Percentiles rank a stretch among this genome's conserved stretches.
Evolutionary conservation across 306 rosid genomes (phyloP).

Genomic region (Acmispon strigosus): DNA sequence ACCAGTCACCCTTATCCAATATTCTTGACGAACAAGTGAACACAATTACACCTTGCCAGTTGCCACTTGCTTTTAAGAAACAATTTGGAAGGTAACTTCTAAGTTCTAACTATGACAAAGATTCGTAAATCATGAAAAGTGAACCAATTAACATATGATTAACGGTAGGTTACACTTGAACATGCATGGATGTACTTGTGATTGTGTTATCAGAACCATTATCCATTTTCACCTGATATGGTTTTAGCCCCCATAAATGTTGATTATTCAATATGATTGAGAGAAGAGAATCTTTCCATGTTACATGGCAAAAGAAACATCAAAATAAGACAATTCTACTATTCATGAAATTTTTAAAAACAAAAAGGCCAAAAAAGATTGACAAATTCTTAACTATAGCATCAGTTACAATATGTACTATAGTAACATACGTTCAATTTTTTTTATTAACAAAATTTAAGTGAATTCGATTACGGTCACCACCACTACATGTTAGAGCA

Average conservation of each 20-base stretch:
- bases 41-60: too few species aligned
- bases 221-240: slow-evolving; percentile 20
- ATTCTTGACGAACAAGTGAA: too few species aligned
- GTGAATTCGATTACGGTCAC: too few species aligned
- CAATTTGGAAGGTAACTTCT: too few species aligned
- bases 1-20: too few species aligned
- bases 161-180: slow-evolving; percentile 22
- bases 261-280: slow-evolving; percentile 31
- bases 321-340: slow-evolving; percentile 38
- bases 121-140: slow-evolving; percentile 44
- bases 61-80: too few species aligned
- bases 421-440: too few species aligned
- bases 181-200: slow-evolving; percentile 23
- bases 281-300: slow-evolving; percentile 63
- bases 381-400: background rate
- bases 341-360: background rate
- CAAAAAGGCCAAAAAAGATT: background rate
- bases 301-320: slow-evolving; percentile 35
- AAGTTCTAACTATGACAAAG: slow-evolving; percentile 66
- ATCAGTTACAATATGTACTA: background rate
- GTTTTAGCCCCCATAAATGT: slow-evolving; percentile 21
- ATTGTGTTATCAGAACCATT: slow-evolving; percentile 32
- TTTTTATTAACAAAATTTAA: too few species aligned
- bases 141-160: slow-evolving; percentile 22
- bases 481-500: too few species aligned